phyloP scores from a whole-genome alignment of 345 rosid species.

The Gossypioides kirkii region DNA sequence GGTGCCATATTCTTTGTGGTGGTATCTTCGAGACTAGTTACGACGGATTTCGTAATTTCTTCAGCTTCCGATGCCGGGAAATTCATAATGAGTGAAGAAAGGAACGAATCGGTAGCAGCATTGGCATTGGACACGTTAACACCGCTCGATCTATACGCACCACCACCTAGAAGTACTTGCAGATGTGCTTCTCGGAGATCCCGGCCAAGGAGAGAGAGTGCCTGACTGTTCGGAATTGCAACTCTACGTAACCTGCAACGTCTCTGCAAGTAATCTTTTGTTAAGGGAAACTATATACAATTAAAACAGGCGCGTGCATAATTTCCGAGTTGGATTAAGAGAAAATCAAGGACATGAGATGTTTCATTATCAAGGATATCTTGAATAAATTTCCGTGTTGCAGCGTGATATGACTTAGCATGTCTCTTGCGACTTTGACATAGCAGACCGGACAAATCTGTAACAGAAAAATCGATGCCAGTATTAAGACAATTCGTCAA shows the following conservation, averaged over 20 bases:
- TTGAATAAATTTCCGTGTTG: constrained; percentile 56
- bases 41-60: constrained; percentile 44
- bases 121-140: constrained; percentile 35
- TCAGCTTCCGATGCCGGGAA: constrained; percentile 49
- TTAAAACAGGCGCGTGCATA: neutral
- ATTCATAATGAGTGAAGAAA: constrained; percentile 52
- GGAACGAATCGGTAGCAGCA: constrained; percentile 49
- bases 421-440: constrained; percentile 44
- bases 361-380: constrained; percentile 38
- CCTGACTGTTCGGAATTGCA: constrained; percentile 54
- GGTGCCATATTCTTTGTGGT: constrained; percentile 28
- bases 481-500: constrained; percentile 13
- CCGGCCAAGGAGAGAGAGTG: constrained; percentile 49
- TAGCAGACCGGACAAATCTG: constrained; percentile 62
- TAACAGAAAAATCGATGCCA: constrained; percentile 19
- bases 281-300: constrained; percentile 29
- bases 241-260: constrained; percentile 52
- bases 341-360: neutral
- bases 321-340: neutral
- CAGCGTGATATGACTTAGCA: constrained; percentile 25
- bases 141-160: constrained; percentile 47
- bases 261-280: constrained; percentile 57
- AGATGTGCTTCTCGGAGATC: constrained; percentile 63
- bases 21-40: constrained; percentile 26
- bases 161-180: constrained; percentile 53